Base-by-base conservation (phyloP, 495 filamentous ascomycete species). In the Tuber umbilicatum region DNA sequence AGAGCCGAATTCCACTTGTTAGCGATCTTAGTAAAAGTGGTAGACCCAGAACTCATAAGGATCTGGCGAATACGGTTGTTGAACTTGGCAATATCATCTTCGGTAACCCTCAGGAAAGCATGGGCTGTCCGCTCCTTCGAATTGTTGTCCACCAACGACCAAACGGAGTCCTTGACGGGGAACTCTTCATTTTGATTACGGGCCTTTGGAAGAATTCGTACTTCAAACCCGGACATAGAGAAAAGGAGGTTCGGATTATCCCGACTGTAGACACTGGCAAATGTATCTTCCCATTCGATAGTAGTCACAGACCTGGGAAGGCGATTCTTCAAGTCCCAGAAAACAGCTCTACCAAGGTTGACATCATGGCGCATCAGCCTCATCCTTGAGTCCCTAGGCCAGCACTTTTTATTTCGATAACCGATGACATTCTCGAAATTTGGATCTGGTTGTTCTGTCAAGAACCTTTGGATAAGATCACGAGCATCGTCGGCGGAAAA, bases 391-490 rank as follows among this genome's bases (percentile, higher is more conserved):
- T 99, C 96, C 71, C 96, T 89, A 27, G 96, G 96, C 96, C 96
- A 99, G 84, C 96, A 99, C 84, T 98, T 99, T 87, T 98, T 99
- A 84, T 97, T 99, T 84, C 92, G 91, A 84, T 98, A 99, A 0
- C 95, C 95, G 78, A 99, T 97, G 64, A 98, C 96, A 80, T 99
- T 99, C 84, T 98, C 96, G 75, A 99, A 99, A 83, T 99, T 99
- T 5, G 96, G 96, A 84, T 99, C 96, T 0, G 96, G 96, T 79
- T 98, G 94, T 83, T 98, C 96, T 2, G 96, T 99, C 76, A 99
- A 85, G 88, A 98, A 99, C 19, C 96, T 91, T 81, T 99, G 96
- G 70, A 99, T 98, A 35, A 99, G 87, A 82, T 99, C 96, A 69
- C 95, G 87, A 21, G 94, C 97, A 71, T 99, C 95, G 60, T 99